These are phyloP conservation scores for Heritiera fomes DNA, from an alignment of 345 rosid species.

Conservation along the genomic window DNA sequence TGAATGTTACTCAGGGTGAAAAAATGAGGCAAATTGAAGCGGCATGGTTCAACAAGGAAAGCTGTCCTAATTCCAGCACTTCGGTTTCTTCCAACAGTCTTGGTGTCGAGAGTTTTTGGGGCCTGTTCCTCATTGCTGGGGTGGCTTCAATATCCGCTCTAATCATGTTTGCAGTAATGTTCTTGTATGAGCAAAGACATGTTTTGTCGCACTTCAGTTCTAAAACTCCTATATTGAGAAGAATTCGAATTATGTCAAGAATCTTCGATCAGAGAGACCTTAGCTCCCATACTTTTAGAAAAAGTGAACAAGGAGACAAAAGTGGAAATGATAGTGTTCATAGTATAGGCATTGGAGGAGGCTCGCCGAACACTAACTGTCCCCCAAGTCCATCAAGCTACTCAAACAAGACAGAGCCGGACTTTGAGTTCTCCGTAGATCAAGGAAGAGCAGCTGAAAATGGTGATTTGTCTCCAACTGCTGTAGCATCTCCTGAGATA, in stretches of 20 bases:
- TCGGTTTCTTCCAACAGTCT: constrained; percentile 34
- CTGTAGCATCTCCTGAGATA: constrained; percentile 4
- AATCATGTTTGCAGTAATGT: constrained; percentile 22
- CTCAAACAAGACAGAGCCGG: neutral
- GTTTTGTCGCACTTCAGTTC: constrained; percentile 18
- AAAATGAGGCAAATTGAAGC: constrained; percentile 33
- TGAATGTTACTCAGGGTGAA: constrained; percentile 38
- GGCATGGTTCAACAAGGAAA: constrained; percentile 26
- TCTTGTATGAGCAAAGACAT: constrained; percentile 20
- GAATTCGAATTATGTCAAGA: constrained; percentile 25
- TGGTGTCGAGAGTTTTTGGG: constrained; percentile 42
- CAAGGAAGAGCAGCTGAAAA: constrained; percentile 14
- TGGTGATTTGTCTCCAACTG: neutral
- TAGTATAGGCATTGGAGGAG: constrained; percentile 7
- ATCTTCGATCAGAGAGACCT: constrained; percentile 38
- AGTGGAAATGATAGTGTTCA: constrained; percentile 8
- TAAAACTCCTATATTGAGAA: constrained; percentile 25
- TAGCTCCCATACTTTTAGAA: constrained; percentile 33
- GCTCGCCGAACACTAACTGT: constrained; percentile 24
- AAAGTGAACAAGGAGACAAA: neutral
- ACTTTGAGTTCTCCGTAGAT: constrained; percentile 18
- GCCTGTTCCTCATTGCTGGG: constrained; percentile 40
- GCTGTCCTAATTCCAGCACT: constrained; percentile 28
- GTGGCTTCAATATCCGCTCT: constrained; percentile 31
- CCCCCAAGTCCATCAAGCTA: constrained; percentile 28